These are phyloP conservation scores for Rhizopogon vulgaris DNA, from an alignment of 768 basidiomycete species.

Conservation along the genomic window DNA sequence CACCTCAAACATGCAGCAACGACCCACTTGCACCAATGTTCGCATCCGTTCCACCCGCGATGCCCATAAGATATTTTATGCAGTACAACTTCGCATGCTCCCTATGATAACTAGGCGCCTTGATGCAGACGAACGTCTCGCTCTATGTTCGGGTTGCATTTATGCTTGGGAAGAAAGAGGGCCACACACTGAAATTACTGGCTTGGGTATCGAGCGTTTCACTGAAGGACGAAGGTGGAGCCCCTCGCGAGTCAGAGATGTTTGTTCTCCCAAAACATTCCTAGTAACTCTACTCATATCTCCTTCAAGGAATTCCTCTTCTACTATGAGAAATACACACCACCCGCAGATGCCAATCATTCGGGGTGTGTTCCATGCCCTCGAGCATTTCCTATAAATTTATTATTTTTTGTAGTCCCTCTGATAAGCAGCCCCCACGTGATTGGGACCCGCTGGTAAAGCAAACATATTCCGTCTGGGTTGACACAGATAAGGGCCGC, in stretches of 20 bases:
- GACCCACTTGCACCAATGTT: constrained; percentile 62
- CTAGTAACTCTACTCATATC: constrained; percentile 8
- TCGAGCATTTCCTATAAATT: constrained; percentile 2
- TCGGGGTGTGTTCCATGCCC: constrained; percentile 29
- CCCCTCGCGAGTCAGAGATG: constrained; percentile 78
- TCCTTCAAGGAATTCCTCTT: constrained; percentile 69
- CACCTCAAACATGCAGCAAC: constrained; percentile 47
- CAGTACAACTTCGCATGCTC: constrained; percentile 54
- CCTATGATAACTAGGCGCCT: constrained; percentile 73
- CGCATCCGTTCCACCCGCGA: constrained; percentile 75
- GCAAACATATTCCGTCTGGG: constrained; percentile 81
- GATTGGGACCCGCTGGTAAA: constrained; percentile 71
- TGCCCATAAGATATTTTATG: constrained; percentile 78
- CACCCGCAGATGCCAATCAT: constrained; percentile 38
- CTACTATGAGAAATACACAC: constrained; percentile 71
- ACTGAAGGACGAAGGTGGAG: constrained; percentile 83
- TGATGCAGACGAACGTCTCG: constrained; percentile 68
- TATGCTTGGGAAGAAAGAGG: constrained; percentile 72
- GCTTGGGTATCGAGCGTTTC: constrained; percentile 78
- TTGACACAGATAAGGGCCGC: constrained; percentile 53
- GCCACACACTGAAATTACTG: constrained; percentile 68
- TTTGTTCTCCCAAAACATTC: constrained; percentile 27
- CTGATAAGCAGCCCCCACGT: constrained; percentile 47
- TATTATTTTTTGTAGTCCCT: constrained; percentile 20
- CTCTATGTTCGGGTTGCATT: constrained; percentile 38